Evolutionary conservation across 2,329 filamentous ascomycete species (phyloP), one percentile per base, ranked within the genome.

Genomic region (Sphaerulina musiva): DNA sequence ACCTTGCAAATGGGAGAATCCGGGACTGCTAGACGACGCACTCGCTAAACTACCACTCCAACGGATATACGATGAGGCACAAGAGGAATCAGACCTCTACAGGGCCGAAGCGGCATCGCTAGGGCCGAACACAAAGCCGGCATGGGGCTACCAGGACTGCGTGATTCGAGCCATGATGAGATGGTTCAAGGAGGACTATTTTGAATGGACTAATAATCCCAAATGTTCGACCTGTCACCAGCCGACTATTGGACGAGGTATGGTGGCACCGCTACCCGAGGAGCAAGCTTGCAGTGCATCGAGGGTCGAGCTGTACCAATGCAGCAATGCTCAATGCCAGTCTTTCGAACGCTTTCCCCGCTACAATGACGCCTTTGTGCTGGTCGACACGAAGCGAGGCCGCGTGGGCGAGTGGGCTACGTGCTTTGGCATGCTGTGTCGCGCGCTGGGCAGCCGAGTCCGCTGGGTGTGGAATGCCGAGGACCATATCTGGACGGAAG

Each of bases 391-490:
- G 29, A 80, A 88, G 62, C 81, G 87, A 62, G 93, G 93, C 36
- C 85, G 93, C 62, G 86, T 86, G 57, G 93, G 93, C 58, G 93
- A 98, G 75, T 97, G 93, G 90, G 90, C 89, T 62, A 97, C 96
- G 74, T 96, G 91, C 78, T 98, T 98, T 75, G 92, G 86, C 74
- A 97, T 97, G 93, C 80, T 98, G 49, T 97, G 92, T 76, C 83
- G 92, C 56, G 93, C 93, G 4, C 83, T 97, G 11, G 92, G 92
- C 47, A 88, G 87, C 56, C 82, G 92, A 57, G 90, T 96, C 23
- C 83, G 93, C 66, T 98, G 93, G 93, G 87, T 98, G 9, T 98
- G 93, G 93, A 97, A 97, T 64, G 86, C 87, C 31, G 93, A 97
- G 72, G 93, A 97, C 70, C 89, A 96, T 67, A 89, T 96, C 26